Evolutionary conservation across 176 grass and related monocot species (phyloP), one percentile per base, ranked within the genome.

Genomic region (Cenchrus purpureus): DNA sequence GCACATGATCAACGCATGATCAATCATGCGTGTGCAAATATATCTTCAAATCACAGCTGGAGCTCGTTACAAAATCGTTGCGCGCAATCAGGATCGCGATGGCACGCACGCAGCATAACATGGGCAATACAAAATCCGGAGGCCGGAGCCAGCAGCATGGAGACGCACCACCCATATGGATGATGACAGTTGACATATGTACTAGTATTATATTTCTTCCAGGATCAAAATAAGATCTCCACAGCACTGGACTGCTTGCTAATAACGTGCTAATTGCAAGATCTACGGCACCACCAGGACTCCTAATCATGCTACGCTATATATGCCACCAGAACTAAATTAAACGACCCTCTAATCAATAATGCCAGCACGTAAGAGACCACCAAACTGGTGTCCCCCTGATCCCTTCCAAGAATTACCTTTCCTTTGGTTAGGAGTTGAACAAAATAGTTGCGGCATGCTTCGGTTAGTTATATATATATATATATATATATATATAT

Each of bases 311-410:
- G 42, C 25, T 31, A 79, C 14, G 84, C 68, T n/a, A 79, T 12
- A 51, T 51, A 51, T 48, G 85, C 75, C 57, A 66, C 83, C 67
- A 76, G 83, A 83, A 74, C 71, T 53, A 85, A 83, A 74, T 62
- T 53, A 85, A 73, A 64, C 61, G 61, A 31, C 11, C 13, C 49
- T 60, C 25, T 25, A 25, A 68, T 29, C 53, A 22, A 29, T 19
- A 20, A 66, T 11, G 83, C 54, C 84, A 89, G 34, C 63, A 52
- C 83, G 83, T 49, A 56, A 53, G 58, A 57, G 70, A 71, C 51
- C 51, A 68, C 20, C 53, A 2, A 46, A 34, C 34, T 15, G n/a
- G 2, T 75, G 73, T 8, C 54, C 14, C 31, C 45, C 17, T 29
- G 4, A 28, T 64, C 7, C 56, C 46, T 74, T 69, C 29, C 40